Conservation (phyloP, 176 grass and related monocot species). For the Aegilops longissima region DNA sequence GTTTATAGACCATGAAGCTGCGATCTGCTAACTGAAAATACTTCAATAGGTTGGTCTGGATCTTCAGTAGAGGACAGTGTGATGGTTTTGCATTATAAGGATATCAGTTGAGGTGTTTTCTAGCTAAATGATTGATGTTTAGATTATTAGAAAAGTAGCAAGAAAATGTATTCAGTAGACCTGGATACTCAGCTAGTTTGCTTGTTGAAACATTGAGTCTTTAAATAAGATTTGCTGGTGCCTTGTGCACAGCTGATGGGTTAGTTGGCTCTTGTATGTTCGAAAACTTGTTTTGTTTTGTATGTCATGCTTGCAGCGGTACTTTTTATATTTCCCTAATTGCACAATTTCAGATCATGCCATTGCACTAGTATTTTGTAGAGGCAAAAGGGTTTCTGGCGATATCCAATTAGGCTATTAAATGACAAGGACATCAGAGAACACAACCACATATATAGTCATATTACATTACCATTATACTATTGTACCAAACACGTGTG, state of each 20-base stretch:
- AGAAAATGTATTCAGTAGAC: background rate
- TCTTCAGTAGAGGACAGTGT: background rate
- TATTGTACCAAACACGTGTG: background rate
- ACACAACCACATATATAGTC: background rate
- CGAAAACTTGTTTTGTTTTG: background rate
- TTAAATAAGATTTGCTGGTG: background rate
- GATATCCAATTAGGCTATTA: background rate
- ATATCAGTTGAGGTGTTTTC: background rate
- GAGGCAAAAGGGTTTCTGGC: background rate
- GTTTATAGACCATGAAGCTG: background rate
- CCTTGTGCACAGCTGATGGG: background rate
- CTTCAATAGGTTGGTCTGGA: background rate
- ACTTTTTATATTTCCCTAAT: background rate
- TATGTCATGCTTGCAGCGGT: background rate
- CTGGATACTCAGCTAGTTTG: background rate
- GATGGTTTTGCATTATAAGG: background rate
- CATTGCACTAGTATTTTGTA: background rate
- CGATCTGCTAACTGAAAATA: background rate
- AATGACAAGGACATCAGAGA: background rate
- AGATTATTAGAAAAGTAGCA: background rate
- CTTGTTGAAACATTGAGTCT: background rate
- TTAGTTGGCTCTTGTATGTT: background rate
- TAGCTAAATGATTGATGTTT: background rate
- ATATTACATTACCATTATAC: background rate
- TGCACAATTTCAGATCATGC: background rate